Conservation (phyloP, 1,139 yeast genomes). For the Hyphopichia fennica region DNA sequence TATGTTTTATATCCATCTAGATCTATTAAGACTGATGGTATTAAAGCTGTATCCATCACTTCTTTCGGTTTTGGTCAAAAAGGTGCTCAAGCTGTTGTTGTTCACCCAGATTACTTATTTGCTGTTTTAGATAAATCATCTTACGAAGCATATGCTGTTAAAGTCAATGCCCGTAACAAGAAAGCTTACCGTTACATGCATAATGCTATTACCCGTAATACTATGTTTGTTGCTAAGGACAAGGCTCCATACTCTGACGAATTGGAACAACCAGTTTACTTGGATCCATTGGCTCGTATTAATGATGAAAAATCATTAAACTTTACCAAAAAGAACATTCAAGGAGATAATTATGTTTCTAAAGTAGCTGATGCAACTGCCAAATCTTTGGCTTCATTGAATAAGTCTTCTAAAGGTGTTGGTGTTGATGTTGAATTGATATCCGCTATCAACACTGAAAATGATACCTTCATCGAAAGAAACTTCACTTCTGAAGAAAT, state of each 20-base stretch:
- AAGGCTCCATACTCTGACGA: conserved; percentile 89
- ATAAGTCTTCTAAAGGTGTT: conserved; percentile 64
- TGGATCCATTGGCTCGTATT: conserved; percentile 94
- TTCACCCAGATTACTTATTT: conserved; percentile 91
- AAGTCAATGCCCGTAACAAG: conserved; percentile 81
- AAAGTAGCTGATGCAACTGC: conserved; percentile 44
- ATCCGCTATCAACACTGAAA: conserved; percentile 74
- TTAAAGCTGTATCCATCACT: conserved; percentile 94
- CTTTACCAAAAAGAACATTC: conserved; percentile 45
- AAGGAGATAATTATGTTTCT: conserved; percentile 37
- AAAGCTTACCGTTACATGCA: conserved; percentile 95
- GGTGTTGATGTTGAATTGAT: conserved; percentile 97
- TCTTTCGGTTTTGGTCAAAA: conserved; percentile 99
- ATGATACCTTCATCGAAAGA: conserved; percentile 86
- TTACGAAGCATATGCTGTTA: conserved; percentile 67
- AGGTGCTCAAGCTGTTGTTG: conserved; percentile 93
- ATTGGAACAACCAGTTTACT: conserved; percentile 84
- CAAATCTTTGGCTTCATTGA: conserved; percentile 48
- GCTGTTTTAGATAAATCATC: conserved; percentile 73
- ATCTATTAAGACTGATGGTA: conserved; percentile 91
- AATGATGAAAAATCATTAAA: conserved; percentile 50
- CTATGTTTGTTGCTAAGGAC: conserved; percentile 91
- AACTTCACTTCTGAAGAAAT: conserved; percentile 85
- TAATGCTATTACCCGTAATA: conserved; percentile 87
- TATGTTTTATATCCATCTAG: conserved; percentile 93